A percentile compares a stretch with the other conserved stretches of the same genome.
Evolutionary conservation across 2,329 filamentous ascomycete species (phyloP).

Genomic region (Beauveria sp.): DNA sequence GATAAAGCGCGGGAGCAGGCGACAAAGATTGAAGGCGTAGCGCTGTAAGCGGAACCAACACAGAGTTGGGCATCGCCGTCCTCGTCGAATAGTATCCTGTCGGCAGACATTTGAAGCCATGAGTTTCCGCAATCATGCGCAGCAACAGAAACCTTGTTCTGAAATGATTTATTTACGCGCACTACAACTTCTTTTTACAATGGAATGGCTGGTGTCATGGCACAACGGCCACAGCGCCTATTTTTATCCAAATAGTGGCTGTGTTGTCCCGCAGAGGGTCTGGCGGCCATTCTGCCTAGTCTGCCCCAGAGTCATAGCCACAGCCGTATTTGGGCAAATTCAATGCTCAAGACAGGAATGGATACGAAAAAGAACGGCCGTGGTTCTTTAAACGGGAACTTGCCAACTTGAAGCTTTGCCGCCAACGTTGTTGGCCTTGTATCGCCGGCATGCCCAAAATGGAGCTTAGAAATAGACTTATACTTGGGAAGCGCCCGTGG

Average conservation of each 20-base stretch:
- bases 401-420: neutral
- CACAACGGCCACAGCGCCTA: neutral
- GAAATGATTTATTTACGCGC: neutral
- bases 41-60: neutral
- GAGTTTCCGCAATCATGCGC: neutral
- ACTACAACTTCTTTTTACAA: too few relatives aligned
- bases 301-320: neutral
- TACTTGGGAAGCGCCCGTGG: neutral
- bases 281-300: neutral
- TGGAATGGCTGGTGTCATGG: too few relatives aligned
- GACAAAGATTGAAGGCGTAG: neutral
- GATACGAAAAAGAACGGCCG: neutral
- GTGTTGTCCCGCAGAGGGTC: neutral
- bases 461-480: neutral
- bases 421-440: neutral
- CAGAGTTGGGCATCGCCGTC: neutral
- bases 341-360: neutral
- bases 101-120: neutral
- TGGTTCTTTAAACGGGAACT: too few relatives aligned
- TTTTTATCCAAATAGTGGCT: neutral
- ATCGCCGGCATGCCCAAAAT: neutral
- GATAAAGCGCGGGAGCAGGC: neutral
- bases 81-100: neutral
- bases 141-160: neutral
- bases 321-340: neutral